Percentiles rank a stretch among this genome's conserved stretches.
These are phyloP conservation scores for Lenwebbia sp. DNA, from an alignment of 345 rosid species.

Conservation along the genomic window DNA sequence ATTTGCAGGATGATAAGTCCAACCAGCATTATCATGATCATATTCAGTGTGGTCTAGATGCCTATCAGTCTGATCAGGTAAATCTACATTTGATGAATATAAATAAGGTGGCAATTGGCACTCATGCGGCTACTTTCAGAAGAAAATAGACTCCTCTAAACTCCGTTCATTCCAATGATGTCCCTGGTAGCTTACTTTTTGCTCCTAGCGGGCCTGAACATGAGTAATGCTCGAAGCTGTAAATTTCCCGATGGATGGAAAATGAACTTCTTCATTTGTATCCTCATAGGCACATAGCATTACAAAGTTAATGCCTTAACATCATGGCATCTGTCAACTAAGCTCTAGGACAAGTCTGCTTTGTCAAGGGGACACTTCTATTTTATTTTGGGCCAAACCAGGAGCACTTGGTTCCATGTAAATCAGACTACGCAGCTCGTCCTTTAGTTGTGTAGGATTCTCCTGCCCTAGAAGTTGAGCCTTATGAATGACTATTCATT, in stretches of 20 bases:
- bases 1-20: background rate
- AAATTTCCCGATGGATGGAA: background rate
- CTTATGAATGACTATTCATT: background rate
- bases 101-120: background rate
- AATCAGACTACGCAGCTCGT: background rate
- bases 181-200: background rate
- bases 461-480: background rate
- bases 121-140: background rate
- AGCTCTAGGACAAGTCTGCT: background rate
- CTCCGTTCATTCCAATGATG: background rate
- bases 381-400: background rate
- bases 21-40: background rate
- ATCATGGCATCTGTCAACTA: background rate
- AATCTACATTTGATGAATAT: background rate
- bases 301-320: background rate
- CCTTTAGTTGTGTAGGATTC: background rate
- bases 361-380: background rate
- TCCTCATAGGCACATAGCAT: background rate
- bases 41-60: slow-evolving; percentile 11
- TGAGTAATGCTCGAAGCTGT: background rate
- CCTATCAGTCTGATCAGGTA: background rate
- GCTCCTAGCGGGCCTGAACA: background rate
- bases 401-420: background rate
- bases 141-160: background rate
- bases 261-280: background rate